Evolutionary conservation across 2,329 filamentous ascomycete species (phyloP).

Genomic region (Fusarium equiseti): DNA sequence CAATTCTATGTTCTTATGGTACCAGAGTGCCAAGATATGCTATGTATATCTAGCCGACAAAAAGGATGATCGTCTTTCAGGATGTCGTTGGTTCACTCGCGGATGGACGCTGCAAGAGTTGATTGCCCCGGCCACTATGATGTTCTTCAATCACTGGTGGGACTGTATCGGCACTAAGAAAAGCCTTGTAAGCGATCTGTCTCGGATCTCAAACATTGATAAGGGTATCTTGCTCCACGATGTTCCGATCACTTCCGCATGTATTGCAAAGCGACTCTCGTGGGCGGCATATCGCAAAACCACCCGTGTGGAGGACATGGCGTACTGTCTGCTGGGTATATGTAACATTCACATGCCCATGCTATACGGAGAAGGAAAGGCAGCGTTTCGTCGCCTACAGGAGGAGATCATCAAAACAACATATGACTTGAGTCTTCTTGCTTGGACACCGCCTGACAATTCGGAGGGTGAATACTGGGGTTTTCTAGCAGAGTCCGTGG

Average conservation of each 20-base stretch:
- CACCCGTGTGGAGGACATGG: constrained; percentile 8
- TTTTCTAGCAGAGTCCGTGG: neutral
- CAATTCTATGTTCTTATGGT: neutral
- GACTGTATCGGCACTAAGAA: neutral
- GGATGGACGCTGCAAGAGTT: constrained; percentile 21
- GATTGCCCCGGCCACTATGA: neutral
- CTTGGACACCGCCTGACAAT: neutral
- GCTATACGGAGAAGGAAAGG: constrained; percentile 13
- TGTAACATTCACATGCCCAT: constrained; percentile 27
- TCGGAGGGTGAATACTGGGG: neutral
- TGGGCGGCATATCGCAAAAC: constrained; percentile 21
- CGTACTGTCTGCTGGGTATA: constrained; percentile 17
- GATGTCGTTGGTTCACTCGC: constrained; percentile 10
- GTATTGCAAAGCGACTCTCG: constrained; percentile 12
- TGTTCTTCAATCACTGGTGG: neutral
- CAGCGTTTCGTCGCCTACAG: constrained; percentile 16
- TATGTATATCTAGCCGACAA: neutral
- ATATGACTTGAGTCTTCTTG: neutral
- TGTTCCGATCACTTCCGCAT: neutral
- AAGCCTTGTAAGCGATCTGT: neutral
- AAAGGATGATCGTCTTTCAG: neutral
- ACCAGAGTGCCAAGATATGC: neutral
- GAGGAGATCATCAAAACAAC: constrained; percentile 22
- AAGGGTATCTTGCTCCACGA: neutral
- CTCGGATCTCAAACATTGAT: neutral